Base-by-base conservation (phyloP, 805 yeast species). In the Lipomyces lipofer region DNA sequence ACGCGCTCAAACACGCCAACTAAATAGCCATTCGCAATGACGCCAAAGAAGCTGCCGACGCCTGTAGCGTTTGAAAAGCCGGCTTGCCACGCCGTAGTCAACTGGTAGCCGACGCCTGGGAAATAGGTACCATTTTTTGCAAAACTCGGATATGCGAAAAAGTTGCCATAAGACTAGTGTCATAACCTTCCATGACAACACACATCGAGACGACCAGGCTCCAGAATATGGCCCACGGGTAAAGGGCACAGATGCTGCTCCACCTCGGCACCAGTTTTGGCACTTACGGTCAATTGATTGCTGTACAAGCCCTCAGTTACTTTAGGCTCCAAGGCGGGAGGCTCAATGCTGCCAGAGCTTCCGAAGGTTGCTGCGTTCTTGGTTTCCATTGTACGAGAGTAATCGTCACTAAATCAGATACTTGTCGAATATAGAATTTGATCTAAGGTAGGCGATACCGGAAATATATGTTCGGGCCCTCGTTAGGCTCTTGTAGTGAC, bases 121-220 rank as follows among this genome's bases (percentile, higher is more conserved):
- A 2, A 4, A 19, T 39, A 46, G 5, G 8, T 7, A 17, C 65
- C 65, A 28, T 51, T 50, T 27, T 28, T 12, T 5, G 44, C 56
- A 43, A 62, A 62, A 12, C 52, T 38, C 13, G 59, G 62, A 43
- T 57, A 54, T 8, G 75, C 79, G 65, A 70, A 78, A 64, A 78
- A 73, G 3, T 75, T 67, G 33, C 66, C 62, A 77, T 64, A 40
- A 77, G 66, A 43, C 67, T 68, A 15, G 70, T 65, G 58, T 77
- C 81, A 64, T 74, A 77, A 27, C 80, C 81, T 58, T 76, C 81
- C 80, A 77, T 76, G 43, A 78, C 62, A 54, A 78, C 66, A 30
- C 78, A 73, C 6, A 73, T 61, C 2, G 79, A 74, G 33, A 78
- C 65, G 27, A 76, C 64, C 17, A 76, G 54, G 3, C 81, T 73